These are phyloP conservation scores for Aristolochia fimbriata DNA, from an alignment of 164 flowering plant species.

Conservation along the genomic window DNA sequence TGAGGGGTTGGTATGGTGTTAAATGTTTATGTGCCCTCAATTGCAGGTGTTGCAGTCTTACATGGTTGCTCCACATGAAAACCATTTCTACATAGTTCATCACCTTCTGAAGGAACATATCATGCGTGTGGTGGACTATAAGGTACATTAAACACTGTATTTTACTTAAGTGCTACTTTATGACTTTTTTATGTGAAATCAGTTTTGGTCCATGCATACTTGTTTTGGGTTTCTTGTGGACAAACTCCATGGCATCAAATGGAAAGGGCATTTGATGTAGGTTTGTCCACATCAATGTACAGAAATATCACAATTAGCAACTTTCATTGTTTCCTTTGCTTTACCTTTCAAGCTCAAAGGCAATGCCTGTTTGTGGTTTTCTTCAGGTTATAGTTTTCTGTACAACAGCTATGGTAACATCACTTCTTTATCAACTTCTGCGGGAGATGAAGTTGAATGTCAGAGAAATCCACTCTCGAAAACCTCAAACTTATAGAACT, in stretches of 20 bases:
- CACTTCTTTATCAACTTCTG: conserved; percentile 59
- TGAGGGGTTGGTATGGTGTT: not conserved
- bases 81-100: conserved; percentile 60
- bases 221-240: not conserved
- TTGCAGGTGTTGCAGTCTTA: conserved; percentile 74
- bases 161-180: too few relatives aligned
- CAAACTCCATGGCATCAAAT: not conserved
- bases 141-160: conserved; percentile 31
- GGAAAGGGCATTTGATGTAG: too few relatives aligned
- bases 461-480: conserved; percentile 81
- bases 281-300: too few relatives aligned
- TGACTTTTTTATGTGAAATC: not conserved
- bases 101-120: conserved; percentile 72
- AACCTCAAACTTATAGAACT: conserved; percentile 64
- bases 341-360: not conserved
- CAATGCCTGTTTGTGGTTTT: not conserved
- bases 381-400: conserved; percentile 84
- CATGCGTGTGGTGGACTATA: conserved; percentile 47
- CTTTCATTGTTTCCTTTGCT: not conserved
- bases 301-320: not conserved
- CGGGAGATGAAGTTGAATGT: conserved; percentile 80
- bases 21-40: not conserved
- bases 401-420: conserved; percentile 82
- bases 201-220: not conserved
- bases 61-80: conserved; percentile 69